Percentiles rank a stretch among this genome's conserved stretches.
Conservation (phyloP, 768 basidiomycete genomes). For the Naganishia onofrii region DNA sequence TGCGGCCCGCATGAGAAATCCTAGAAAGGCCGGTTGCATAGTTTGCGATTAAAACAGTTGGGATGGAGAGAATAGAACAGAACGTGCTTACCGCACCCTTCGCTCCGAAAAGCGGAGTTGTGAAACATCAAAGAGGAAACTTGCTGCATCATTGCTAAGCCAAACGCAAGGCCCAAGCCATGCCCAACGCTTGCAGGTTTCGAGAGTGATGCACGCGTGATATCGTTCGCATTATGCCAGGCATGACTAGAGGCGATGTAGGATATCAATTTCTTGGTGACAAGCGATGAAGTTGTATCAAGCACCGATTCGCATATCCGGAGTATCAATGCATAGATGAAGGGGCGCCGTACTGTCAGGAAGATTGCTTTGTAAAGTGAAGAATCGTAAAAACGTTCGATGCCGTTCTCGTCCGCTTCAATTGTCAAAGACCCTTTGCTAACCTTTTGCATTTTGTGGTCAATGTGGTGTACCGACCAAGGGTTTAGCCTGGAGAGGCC, state of each 20-base stretch:
- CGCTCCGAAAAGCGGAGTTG: not conserved
- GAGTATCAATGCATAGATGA: not conserved
- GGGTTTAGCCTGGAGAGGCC: not conserved
- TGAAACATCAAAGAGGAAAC: not conserved
- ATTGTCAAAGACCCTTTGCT: not conserved
- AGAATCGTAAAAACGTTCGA: not conserved
- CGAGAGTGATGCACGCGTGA: constrained; percentile 1
- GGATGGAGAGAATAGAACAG: not conserved
- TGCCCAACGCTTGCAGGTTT: constrained; percentile 60
- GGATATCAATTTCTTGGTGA: constrained; percentile 62
- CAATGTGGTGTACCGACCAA: not conserved
- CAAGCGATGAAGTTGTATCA: not conserved
- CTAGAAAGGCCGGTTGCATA: not conserved
- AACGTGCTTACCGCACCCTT: not conserved
- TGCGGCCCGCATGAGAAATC: constrained; percentile 37
- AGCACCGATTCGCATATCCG: not conserved
- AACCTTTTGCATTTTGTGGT: not conserved
- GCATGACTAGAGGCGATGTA: constrained; percentile 61
- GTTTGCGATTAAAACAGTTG: not conserved
- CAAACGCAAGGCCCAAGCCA: constrained; percentile 64
- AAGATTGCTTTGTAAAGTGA: not conserved
- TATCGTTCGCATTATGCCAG: constrained; percentile 53
- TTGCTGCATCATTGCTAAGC: constrained; percentile 64
- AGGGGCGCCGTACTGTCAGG: not conserved
- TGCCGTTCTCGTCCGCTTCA: not conserved